Evolutionary conservation across 2,329 filamentous ascomycete species (phyloP).

Genomic region (Penicillium sp.): DNA sequence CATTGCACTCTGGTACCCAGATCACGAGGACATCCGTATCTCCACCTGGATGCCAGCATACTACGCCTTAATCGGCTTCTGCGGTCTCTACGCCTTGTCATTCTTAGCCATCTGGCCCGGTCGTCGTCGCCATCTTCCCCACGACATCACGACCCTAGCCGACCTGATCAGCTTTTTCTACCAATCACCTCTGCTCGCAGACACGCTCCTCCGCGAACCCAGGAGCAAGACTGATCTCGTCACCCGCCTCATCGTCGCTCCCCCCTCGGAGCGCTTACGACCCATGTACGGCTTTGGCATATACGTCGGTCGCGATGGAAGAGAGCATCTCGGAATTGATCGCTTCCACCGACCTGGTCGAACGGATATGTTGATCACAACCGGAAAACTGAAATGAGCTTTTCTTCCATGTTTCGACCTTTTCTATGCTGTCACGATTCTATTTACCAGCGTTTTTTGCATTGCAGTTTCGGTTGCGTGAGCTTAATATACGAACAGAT

Average conservation of each 20-base stretch:
- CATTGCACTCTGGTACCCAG: slow-evolving; percentile 54
- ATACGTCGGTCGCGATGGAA: slow-evolving; percentile 53
- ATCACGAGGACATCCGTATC: slow-evolving; percentile 49
- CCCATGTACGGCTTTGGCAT: slow-evolving; percentile 53
- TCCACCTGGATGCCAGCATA: slow-evolving; percentile 68
- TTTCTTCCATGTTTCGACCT: not conserved
- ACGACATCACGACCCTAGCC: slow-evolving; percentile 64
- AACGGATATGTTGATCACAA: slow-evolving; percentile 42
- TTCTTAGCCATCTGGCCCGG: slow-evolving; percentile 58
- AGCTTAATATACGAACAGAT: too few relatives aligned
- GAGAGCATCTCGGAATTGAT: slow-evolving; percentile 56
- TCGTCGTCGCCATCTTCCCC: slow-evolving; percentile 61
- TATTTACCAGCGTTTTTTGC: slow-evolving; percentile 3
- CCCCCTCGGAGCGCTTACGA: slow-evolving; percentile 34
- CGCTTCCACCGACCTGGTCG: slow-evolving; percentile 44
- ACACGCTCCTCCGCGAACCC: slow-evolving; percentile 66
- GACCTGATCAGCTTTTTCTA: slow-evolving; percentile 74
- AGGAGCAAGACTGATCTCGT: slow-evolving; percentile 63
- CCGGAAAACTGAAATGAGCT: slow-evolving; percentile 25
- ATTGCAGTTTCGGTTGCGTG: too few relatives aligned
- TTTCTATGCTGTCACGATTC: slow-evolving; percentile 5
- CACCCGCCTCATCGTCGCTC: slow-evolving; percentile 57
- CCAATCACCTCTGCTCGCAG: slow-evolving; percentile 63
- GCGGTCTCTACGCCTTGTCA: slow-evolving; percentile 62
- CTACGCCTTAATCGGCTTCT: slow-evolving; percentile 65